Conservation (phyloP, 106 monocot species). For the Amphibolis antarctica region DNA sequence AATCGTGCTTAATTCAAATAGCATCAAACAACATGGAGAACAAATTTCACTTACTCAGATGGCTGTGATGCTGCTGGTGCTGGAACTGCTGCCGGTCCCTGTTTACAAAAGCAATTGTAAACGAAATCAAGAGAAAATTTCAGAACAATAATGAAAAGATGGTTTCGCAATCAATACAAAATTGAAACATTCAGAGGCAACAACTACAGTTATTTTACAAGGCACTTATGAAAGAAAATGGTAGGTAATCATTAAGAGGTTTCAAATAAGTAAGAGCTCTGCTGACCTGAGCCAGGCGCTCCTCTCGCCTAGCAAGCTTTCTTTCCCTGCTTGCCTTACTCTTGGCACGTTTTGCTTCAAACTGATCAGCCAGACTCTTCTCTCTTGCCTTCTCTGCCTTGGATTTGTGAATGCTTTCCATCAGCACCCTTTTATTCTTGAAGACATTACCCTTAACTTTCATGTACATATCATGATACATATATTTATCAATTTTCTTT, state of each 20-base stretch:
- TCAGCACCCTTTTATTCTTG: conserved; percentile 26
- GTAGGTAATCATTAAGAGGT: neutral
- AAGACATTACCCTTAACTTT: conserved; percentile 28
- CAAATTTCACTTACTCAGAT: neutral
- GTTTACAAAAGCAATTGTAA: neutral
- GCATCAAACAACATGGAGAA: neutral
- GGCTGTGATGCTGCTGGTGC: neutral
- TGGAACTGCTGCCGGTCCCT: neutral
- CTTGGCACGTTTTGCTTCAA: conserved; percentile 17
- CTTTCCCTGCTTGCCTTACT: conserved; percentile 24
- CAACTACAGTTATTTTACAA: too few species aligned
- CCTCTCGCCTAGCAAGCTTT: conserved; percentile 17
- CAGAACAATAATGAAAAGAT: neutral
- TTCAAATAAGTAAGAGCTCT: neutral
- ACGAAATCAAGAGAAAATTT: neutral
- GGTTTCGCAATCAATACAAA: neutral
- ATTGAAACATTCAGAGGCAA: neutral
- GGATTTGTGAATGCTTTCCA: conserved; percentile 27
- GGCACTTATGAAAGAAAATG: too few species aligned
- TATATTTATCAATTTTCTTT: conserved; percentile 23
- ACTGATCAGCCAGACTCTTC: conserved; percentile 17
- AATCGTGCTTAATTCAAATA: neutral
- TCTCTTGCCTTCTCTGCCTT: conserved; percentile 21
- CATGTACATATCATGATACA: conserved; percentile 29
- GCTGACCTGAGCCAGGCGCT: conserved; percentile 17